These are phyloP conservation scores for Trichophaea hybrida DNA, from an alignment of 2,329 filamentous ascomycete species.

Conservation along the genomic window DNA sequence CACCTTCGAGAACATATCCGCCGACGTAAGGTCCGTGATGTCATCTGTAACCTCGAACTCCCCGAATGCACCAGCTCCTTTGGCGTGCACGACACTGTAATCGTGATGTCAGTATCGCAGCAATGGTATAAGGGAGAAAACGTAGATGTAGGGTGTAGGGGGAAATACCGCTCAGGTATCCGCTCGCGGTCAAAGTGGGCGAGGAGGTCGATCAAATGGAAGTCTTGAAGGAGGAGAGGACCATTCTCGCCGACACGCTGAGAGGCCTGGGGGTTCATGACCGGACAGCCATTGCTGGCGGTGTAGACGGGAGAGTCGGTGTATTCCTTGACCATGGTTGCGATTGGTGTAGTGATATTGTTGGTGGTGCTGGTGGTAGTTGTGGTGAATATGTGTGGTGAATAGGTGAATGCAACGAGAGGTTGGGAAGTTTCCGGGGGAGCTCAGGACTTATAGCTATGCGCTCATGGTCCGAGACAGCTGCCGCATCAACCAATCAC, in stretches of 20 bases:
- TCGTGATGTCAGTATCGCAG: background rate
- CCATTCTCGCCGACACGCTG: constrained; percentile 45
- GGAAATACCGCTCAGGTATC: constrained; percentile 41
- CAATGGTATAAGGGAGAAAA: background rate
- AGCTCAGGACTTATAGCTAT: background rate
- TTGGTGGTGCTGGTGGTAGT: constrained; percentile 1
- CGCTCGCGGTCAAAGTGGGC: constrained; percentile 48
- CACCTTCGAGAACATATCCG: constrained; percentile 42
- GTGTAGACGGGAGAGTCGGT: constrained; percentile 34
- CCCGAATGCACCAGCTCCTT: constrained; percentile 43
- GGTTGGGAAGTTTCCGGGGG: background rate
- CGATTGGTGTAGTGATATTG: background rate
- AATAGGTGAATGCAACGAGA: background rate
- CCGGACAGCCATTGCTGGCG: constrained; percentile 43
- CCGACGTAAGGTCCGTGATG: constrained; percentile 42
- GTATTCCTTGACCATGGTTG: constrained; percentile 15
- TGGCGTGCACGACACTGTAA: constrained; percentile 42
- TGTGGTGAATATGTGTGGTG: background rate
- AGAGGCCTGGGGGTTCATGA: constrained; percentile 44
- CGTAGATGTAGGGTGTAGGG: background rate
- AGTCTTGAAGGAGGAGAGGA: constrained; percentile 44
- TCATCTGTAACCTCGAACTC: constrained; percentile 49
- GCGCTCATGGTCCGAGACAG: no score
- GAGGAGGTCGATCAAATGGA: constrained; percentile 47
- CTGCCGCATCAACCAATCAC: no score